Base-by-base conservation (phyloP, 176 grass and related monocot species). In the Carex scoparia region DNA sequence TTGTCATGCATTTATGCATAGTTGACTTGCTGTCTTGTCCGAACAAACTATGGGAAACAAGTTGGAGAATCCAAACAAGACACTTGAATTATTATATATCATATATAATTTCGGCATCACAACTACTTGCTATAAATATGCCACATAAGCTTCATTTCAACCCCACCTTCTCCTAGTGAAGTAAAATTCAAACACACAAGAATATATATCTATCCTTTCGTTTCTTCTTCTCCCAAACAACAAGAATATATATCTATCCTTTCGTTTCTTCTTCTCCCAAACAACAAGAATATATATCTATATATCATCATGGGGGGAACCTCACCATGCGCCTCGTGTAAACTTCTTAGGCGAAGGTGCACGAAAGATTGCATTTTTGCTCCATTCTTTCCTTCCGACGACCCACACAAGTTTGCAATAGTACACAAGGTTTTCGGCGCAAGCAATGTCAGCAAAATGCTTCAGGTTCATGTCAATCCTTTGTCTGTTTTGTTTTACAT, bases 281-380 rank as follows among this genome's bases (percentile, higher is more conserved):
- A 19, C 15, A 61, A 53, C 37, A 57, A 35, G 28, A 57, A 27
- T 53, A 69, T 68, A 83, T 67, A 69, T 68, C 42, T 83, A 27
- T 1, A 1, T 33, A 27, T 83, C 13, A 49, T 53, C 46, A 94
- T 94, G 93, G 88, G 80, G 64, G 80, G 89, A 12, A 89, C 87
- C 10, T 91, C 93, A 66, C 94, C 92, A 28, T 97, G 94, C 69
- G 94, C 94, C 58, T 97, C 94, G 12, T 97, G 94, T 87, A 97
- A 94, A 84, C 87, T 97, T 78, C 92, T 94, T 11, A 90, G 92
- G 51, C 88, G 90, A 79, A 90, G 94, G 54, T 94, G 94, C 88
- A 94, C 92, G 27, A 92, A 94, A 82, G 92, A 97, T 75, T 97
- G 94, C 90, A 94, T 97, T 64, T 97, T 97, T 80, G 94, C 92